A percentile compares a stretch with the other conserved stretches of the same genome.
Evolutionary conservation across 371 early-diverging fungal genomes (phyloP).

Genomic region (Mucor racemosus): DNA sequence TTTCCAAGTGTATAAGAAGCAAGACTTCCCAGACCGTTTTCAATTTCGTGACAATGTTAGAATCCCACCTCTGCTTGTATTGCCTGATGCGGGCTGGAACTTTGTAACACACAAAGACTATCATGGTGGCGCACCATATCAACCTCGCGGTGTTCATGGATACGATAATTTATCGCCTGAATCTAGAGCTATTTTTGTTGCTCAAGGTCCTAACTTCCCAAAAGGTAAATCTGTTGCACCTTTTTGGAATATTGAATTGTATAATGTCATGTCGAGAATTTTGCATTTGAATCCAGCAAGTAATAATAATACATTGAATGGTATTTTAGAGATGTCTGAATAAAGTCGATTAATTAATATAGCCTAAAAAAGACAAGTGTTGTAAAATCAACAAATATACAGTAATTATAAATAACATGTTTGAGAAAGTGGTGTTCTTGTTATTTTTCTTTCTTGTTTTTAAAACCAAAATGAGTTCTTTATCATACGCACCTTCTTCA

Average conservation of each 20-base stretch:
- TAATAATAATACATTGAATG: slow-evolving; percentile 50
- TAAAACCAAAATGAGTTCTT: background rate
- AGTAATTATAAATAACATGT: background rate
- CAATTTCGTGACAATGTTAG: slow-evolving; percentile 63
- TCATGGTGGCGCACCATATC: slow-evolving; percentile 22
- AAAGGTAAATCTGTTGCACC: slow-evolving; percentile 26
- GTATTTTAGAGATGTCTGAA: slow-evolving; percentile 16
- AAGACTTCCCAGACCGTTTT: slow-evolving; percentile 68
- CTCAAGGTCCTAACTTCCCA: slow-evolving; percentile 75
- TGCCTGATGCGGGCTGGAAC: slow-evolving; percentile 73
- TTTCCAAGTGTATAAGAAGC: slow-evolving; percentile 65
- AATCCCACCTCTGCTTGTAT: slow-evolving; percentile 75
- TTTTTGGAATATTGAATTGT: slow-evolving; percentile 53
- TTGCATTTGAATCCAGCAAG: slow-evolving; percentile 41
- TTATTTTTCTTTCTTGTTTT: background rate
- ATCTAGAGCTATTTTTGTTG: slow-evolving; percentile 91
- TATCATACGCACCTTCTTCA: background rate
- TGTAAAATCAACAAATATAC: background rate
- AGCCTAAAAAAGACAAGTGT: background rate
- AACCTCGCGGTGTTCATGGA: slow-evolving; percentile 80
- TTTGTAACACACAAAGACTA: slow-evolving; percentile 53
- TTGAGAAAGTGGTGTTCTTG: background rate
- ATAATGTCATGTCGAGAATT: slow-evolving; percentile 44
- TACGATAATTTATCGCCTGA: slow-evolving; percentile 79
- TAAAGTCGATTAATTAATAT: background rate